These are phyloP conservation scores for Volvox africanus DNA, from an alignment of 139 green algal species.

Conservation along the genomic window DNA sequence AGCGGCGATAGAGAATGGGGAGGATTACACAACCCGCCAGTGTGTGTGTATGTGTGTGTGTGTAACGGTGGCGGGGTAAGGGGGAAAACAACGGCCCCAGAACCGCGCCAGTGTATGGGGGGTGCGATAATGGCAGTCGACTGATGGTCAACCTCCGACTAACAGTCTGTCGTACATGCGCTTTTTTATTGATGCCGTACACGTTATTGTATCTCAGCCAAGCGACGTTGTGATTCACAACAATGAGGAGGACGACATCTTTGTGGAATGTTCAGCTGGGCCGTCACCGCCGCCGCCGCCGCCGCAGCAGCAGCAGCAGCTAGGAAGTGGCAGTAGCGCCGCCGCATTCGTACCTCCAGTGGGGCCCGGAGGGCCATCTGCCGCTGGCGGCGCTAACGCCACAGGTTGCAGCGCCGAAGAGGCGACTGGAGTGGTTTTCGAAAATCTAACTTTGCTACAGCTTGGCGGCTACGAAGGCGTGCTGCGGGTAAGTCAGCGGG, in stretches of 20 bases:
- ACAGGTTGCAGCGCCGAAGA: neutral
- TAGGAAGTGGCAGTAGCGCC: neutral
- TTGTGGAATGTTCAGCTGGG: constrained; percentile 42
- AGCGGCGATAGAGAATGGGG: neutral
- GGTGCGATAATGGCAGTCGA: neutral
- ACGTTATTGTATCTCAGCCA: neutral
- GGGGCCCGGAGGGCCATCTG: neutral
- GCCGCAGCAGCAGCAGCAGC: neutral
- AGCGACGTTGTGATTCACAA: constrained; percentile 52
- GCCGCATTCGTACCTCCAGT: neutral
- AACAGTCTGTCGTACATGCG: neutral
- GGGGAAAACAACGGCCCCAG: neutral
- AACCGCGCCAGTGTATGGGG: too few species aligned
- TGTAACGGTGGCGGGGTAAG: neutral
- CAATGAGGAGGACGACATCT: constrained; percentile 51
- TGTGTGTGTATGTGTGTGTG: neutral
- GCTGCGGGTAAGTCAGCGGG: constrained; percentile 32
- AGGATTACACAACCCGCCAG: neutral
- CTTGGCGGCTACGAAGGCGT: constrained; percentile 57
- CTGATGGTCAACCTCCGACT: neutral
- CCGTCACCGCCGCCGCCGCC: neutral
- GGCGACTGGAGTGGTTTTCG: constrained; percentile 26
- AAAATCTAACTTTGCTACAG: constrained; percentile 59
- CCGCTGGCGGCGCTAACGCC: neutral
- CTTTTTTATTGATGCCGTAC: neutral